phyloP scores from a whole-genome alignment of 371 early-diverging fungal genomes.

The Homolaphlyctis polyrhiza region DNA sequence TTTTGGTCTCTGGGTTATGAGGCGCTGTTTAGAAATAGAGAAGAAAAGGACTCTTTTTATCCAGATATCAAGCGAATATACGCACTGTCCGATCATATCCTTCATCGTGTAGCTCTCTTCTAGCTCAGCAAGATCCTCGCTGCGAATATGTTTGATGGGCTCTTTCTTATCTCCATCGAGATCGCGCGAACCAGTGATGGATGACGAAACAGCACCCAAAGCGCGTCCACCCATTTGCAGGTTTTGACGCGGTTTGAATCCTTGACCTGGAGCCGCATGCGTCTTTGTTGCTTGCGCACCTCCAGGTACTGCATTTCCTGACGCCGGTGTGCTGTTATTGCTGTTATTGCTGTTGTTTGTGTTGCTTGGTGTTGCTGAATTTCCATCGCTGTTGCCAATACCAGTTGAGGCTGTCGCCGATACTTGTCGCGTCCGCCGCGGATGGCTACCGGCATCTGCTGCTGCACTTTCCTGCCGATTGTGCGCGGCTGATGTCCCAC shows the following conservation, averaged over 20 bases:
- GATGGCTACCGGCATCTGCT: too few species aligned
- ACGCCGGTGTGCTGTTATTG: not conserved
- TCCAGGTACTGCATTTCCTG: not conserved
- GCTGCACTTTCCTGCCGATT: too few species aligned
- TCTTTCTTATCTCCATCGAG: conserved; percentile 5
- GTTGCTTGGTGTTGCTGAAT: too few species aligned
- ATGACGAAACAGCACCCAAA: not conserved
- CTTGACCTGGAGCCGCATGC: not conserved
- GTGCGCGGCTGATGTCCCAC: too few species aligned
- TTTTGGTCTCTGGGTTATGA: not conserved
- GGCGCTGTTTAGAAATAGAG: too few species aligned
- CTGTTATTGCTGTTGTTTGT: too few species aligned
- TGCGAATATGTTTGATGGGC: conserved; percentile 15
- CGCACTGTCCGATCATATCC: conserved; percentile 32
- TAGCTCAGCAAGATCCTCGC: conserved; percentile 15
- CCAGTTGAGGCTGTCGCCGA: too few species aligned
- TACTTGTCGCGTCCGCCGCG: too few species aligned
- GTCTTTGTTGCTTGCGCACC: not conserved
- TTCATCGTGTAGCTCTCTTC: conserved; percentile 23
- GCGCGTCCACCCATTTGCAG: not conserved
- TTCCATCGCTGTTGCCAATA: too few species aligned
- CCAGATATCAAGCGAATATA: too few species aligned
- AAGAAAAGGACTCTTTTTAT: too few species aligned
- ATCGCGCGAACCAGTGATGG: not conserved
- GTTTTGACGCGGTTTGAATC: not conserved